Base-by-base conservation (phyloP, 1,139 yeast species). In the Yamadazyma aaseri region DNA sequence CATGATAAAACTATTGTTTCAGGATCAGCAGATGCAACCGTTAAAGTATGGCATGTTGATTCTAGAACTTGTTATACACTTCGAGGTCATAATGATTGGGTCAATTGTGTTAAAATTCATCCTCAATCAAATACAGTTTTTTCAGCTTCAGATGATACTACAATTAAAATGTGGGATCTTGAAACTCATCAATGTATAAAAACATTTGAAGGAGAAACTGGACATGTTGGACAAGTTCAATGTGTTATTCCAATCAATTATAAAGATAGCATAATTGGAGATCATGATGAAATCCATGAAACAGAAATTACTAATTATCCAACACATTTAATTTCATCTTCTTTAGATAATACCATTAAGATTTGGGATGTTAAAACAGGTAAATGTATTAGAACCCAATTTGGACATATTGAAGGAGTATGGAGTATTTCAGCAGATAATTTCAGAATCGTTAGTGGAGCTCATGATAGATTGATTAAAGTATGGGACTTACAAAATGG, bases 401-500 rank as follows among this genome's bases (percentile, higher is more conserved):
- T 90, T 62, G 98, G 98, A 5, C 98, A 92, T 53, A 87, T 90
- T 35, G 97, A 92, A 59, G 97, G 97, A 13, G 96, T 92, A 13
- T 90, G 97, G 97, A 86, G 92, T 26, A 84, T 92, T 40, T 87
- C 92, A 12, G 95, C 97, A 0, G 97, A 92, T 63, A 89, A 92
- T 28, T 92, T 92, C 69, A 73, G 98, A 46, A 85, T 92, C 29
- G 86, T 90, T 12, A 81, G 94, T 53, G 97, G 97, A 2, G 92
- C 96, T 1, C 97, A 90, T 53, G 97, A 92, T 62, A 74, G 87
- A 45, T 69, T 81, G 35, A 85, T 89, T 42, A 92, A 92, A 59
- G 86, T 92, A 5, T 92, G 97, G 97, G 98, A 92, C 56, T 65
- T 92, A 44, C 97, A 90, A 57, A 79, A 82, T 47, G 97, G 98